These are phyloP conservation scores for Paraphysoderma sedebokerense DNA, from an alignment of 371 early-diverging fungal genomes.

Conservation along the genomic window DNA sequence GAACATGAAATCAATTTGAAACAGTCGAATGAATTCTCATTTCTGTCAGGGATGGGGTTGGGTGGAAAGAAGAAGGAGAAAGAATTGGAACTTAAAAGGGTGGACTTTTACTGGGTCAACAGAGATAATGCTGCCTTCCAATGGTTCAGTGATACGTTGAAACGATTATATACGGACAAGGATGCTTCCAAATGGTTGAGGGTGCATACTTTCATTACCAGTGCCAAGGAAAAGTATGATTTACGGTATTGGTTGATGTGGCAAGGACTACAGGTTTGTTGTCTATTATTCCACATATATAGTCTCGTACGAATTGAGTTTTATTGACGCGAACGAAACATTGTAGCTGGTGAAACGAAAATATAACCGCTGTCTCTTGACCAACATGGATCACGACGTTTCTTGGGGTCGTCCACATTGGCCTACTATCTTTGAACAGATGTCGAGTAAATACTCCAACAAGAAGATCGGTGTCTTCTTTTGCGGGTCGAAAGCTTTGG, in stretches of 20 bases:
- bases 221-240: slow-evolving; percentile 1
- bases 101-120: slow-evolving; percentile 3
- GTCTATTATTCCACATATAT: too few species aligned
- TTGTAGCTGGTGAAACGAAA: not conserved
- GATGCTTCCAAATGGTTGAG: too few species aligned
- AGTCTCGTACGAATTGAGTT: too few species aligned
- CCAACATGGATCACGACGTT: not conserved
- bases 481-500: slow-evolving; percentile 1
- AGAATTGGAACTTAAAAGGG: not conserved
- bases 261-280: too few species aligned
- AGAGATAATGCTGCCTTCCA: not conserved
- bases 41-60: too few species aligned
- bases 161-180: too few species aligned
- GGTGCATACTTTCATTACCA: slow-evolving; percentile 2
- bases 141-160: not conserved
- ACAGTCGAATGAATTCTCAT: too few species aligned
- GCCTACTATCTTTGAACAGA: slow-evolving; percentile 2
- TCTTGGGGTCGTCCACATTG: slow-evolving; percentile 3
- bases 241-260: not conserved
- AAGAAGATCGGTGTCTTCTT: slow-evolving; percentile 3
- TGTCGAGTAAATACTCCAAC: not conserved
- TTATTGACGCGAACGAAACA: too few species aligned
- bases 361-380: not conserved
- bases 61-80: too few species aligned
- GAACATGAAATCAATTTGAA: not conserved